These are phyloP conservation scores for Sugiyamaella chiloensis DNA, from an alignment of 805 yeast genomes.

Conservation along the genomic window DNA sequence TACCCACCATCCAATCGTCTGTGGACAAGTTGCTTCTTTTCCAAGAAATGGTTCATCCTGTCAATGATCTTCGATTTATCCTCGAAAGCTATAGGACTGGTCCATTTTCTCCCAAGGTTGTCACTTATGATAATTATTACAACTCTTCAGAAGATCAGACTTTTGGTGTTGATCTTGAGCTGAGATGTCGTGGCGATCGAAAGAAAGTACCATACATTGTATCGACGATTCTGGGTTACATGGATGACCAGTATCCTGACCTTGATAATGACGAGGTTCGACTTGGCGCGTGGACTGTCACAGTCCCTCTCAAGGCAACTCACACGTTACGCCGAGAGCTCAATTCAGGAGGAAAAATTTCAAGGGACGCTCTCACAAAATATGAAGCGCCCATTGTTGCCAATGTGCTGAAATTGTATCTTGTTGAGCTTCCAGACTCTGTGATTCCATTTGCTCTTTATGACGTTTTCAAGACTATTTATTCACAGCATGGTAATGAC, in stretches of 20 bases:
- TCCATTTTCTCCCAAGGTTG: slow-evolving; percentile 65
- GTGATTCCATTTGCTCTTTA: slow-evolving; percentile 61
- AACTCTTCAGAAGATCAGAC: slow-evolving; percentile 64
- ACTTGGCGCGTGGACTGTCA: slow-evolving; percentile 63
- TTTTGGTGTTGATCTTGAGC: slow-evolving; percentile 75
- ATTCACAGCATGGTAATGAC: slow-evolving; percentile 46
- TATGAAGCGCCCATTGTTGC: slow-evolving; percentile 58
- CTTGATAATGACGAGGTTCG: slow-evolving; percentile 66
- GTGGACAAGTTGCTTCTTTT: slow-evolving; percentile 59
- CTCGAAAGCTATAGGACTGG: slow-evolving; percentile 73
- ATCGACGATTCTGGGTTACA: slow-evolving; percentile 57
- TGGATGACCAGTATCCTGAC: slow-evolving; percentile 67
- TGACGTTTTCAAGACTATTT: slow-evolving; percentile 66
- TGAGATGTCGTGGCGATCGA: slow-evolving; percentile 66
- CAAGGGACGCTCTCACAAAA: slow-evolving; percentile 33
- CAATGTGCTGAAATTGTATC: slow-evolving; percentile 64
- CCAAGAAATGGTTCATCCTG: slow-evolving; percentile 72
- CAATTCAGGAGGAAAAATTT: slow-evolving; percentile 34
- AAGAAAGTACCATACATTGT: slow-evolving; percentile 69
- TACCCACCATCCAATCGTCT: slow-evolving; percentile 53
- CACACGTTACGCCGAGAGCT: slow-evolving; percentile 59
- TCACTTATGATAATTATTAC: slow-evolving; percentile 76
- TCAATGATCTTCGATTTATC: slow-evolving; percentile 61
- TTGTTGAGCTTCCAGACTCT: slow-evolving; percentile 78
- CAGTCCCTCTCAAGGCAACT: slow-evolving; percentile 57